Conservation (phyloP, 2,329 filamentous ascomycete genomes). For the Phyllosticta citrichinensis region DNA sequence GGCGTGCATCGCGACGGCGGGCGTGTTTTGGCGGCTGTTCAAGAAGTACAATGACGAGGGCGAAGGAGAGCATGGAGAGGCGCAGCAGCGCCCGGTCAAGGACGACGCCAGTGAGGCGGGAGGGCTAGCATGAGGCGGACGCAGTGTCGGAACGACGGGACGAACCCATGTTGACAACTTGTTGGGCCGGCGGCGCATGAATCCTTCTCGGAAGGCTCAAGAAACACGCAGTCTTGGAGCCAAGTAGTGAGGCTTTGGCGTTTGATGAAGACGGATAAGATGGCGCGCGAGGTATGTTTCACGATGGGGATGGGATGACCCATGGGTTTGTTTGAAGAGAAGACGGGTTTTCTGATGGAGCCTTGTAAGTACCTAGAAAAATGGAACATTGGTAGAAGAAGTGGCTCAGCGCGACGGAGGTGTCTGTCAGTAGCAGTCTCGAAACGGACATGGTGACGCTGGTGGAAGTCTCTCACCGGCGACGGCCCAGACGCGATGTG, state of each 20-base stretch:
- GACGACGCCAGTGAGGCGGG: neutral
- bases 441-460: too few species aligned
- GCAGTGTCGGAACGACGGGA: neutral
- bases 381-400: too few species aligned
- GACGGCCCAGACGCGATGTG: too few species aligned
- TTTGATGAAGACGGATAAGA: neutral
- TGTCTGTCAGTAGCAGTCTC: too few species aligned
- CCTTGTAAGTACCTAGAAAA: too few species aligned
- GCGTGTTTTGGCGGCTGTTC: conserved; percentile 45
- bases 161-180: neutral
- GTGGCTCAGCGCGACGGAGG: too few species aligned
- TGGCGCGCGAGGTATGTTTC: neutral
- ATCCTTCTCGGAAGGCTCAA: neutral
- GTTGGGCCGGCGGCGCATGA: neutral
- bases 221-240: neutral
- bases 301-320: neutral
- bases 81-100: neutral
- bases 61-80: neutral
- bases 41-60: conserved; percentile 13
- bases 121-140: neutral
- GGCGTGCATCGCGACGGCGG: conserved; percentile 39
- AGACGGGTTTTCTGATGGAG: too few species aligned
- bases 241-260: neutral
- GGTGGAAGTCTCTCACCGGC: too few species aligned
- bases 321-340: too few species aligned